Conservation (phyloP, 805 yeast genomes). For the Monosporozyma aerobia region DNA sequence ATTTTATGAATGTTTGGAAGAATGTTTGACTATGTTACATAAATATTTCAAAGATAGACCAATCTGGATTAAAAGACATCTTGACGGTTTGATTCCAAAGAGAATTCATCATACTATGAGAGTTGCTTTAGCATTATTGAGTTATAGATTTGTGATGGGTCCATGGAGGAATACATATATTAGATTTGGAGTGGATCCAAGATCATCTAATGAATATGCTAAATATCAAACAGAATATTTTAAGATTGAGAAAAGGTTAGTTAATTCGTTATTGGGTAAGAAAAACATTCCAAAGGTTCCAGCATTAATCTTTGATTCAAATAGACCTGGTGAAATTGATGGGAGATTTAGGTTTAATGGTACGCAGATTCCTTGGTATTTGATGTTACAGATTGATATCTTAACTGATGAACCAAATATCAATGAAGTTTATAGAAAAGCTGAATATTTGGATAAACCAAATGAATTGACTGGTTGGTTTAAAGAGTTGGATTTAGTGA, state of each 20-base stretch:
- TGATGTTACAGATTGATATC: conserved; percentile 74
- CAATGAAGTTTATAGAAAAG: conserved; percentile 32
- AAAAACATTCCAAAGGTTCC: conserved; percentile 28
- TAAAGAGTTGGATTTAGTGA: conserved; percentile 48
- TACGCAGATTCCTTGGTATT: conserved; percentile 51
- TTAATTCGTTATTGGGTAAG: conserved; percentile 19
- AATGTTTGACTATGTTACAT: conserved; percentile 26
- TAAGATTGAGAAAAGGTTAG: conserved; percentile 29
- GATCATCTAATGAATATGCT: conserved; percentile 42
- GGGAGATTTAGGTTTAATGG: conserved; percentile 63
- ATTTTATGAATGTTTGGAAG: conserved; percentile 24
- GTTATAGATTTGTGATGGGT: conserved; percentile 77
- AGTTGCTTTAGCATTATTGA: conserved; percentile 74
- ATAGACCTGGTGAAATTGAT: conserved; percentile 32
- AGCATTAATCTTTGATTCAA: conserved; percentile 25
- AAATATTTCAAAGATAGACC: conserved; percentile 62
- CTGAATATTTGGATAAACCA: conserved; percentile 43
- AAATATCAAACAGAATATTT: conserved; percentile 81
- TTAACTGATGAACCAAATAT: conserved; percentile 57
- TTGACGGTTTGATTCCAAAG: conserved; percentile 45
- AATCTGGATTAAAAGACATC: conserved; percentile 74
- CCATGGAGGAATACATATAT: conserved; percentile 92
- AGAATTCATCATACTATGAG: conserved; percentile 39
- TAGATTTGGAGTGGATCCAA: conserved; percentile 71
- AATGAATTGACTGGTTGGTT: conserved; percentile 62